Base-by-base conservation (phyloP, 2,329 filamentous ascomycete species). In the Anisogramma anomala region DNA sequence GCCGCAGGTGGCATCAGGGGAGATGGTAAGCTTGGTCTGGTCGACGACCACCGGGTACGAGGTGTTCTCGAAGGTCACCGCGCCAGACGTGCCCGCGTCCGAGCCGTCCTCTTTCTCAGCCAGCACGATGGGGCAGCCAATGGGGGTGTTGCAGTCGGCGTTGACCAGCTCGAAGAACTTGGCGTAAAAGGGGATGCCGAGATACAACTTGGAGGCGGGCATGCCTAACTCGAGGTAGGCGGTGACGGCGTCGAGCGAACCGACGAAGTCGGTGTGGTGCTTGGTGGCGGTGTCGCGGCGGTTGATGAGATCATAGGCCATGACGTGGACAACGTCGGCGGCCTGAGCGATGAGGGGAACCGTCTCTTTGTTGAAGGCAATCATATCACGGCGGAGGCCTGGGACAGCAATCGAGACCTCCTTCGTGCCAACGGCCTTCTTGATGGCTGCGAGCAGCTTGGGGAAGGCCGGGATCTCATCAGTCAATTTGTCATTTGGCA, bases 251-350 rank as follows among this genome's bases (percentile, higher is more conserved):
- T 67, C 61, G 6, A 68, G 57, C 0, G 78, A 78, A 8, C 63
- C 68, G 11, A 62, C 53, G 6, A 84, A 64, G n/a, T 75, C 74
- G 32, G 70, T 78, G 54, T 83, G 79, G 56, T 85, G 81, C 25
- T 63, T 67, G 3, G 80, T 82, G 8, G 64, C 54, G 32, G 59
- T 74, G 59, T 84, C 74, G 25, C 82, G 74, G 25, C 80, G 72
- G 61, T 83, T 82, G 67, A 81, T 76, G 41, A 82, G 59, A 51
- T 84, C 80, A 55, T 84, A 84, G 1, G 72, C 69, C 81, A 84
- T 72, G 52, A 70, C 63, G 50, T 84, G 85, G 55, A 84, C 65
- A 49, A 79, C 79, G 52, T 85, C 77, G 13, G 84, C 68, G 1
- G 67, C 64, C 4, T 63, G 53, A 51, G 65, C 68, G 52, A 85